Evolutionary conservation across 2,329 filamentous ascomycete genomes (phyloP), one percentile per base, ranked within the genome.

Genomic region (Hymenoscyphus salicellus): DNA sequence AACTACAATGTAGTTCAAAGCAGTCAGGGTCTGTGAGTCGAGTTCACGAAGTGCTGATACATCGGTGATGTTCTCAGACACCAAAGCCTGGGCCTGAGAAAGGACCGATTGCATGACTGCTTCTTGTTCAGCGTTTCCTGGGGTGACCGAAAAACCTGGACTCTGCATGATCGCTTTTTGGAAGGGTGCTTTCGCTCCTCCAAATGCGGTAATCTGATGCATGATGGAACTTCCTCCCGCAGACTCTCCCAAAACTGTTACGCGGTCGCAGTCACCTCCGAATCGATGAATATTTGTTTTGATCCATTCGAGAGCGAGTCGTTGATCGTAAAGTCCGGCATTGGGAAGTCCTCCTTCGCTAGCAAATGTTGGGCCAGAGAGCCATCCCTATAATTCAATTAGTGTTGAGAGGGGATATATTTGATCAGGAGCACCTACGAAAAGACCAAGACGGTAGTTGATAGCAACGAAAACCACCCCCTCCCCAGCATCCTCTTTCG

Each of bases 301-400:
- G 2, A 87, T 78, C 85, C 85, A 88, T 68, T 86, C 77, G 7
- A 88, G 75, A 28, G 83, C 83, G 20, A 85, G 76, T 14, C 82
- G 78, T 69, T 87, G 84, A 65, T 87, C 84, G 62, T 80, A 76
- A 1, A 86, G 74, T 2, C 78, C 83, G 11, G 79, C 80, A 70
- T 86, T 86, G 3, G 80, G 75, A 14, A 76, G 76, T 16, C 80
- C 82, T 65, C 79, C 75, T 55, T 66, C 69, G 16, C 79, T 76
- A 2, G 43, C 32, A 49, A 82, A 75, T 28, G 74, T 80, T 23
- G 4, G 78, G 77, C 20, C 83, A 75, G 33, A 82, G 14, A 76
- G 70, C 59, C 71, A 74, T 4, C 76, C 74, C 46, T 73, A 73
- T 17, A 73, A 32, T 58, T 11, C 36, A 23, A 43, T 38, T 52